Evolutionary conservation across 331 rosid genomes (phyloP).

Genomic region (Spiraea crenata): DNA sequence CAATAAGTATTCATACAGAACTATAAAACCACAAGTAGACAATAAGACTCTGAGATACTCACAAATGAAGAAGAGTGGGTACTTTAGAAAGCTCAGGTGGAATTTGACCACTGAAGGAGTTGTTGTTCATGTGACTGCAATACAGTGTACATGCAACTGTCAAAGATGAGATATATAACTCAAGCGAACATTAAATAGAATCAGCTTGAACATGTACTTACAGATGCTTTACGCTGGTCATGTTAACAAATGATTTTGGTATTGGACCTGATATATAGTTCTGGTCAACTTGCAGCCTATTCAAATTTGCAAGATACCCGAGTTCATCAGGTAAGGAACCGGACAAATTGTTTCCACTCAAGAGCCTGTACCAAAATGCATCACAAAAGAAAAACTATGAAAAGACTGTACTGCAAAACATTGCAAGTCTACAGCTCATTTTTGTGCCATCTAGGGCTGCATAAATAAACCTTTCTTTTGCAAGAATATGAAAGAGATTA

Average conservation of each 20-base stretch:
- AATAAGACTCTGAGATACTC: conserved; percentile 22
- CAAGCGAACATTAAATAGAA: background rate
- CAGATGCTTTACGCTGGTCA: conserved; percentile 37
- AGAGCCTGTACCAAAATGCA: conserved; percentile 34
- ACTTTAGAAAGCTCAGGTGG: conserved; percentile 40
- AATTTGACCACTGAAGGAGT: conserved; percentile 43
- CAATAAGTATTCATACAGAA: conserved; percentile 9
- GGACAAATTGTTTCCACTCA: conserved; percentile 43
- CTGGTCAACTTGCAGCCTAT: conserved; percentile 40
- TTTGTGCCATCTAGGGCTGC: no score
- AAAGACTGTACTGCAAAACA: background rate
- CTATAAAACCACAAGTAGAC: background rate
- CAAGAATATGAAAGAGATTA: no score
- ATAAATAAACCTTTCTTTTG: no score
- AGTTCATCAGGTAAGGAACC: conserved; percentile 49
- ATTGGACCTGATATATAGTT: conserved; percentile 41
- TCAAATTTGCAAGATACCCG: conserved; percentile 34
- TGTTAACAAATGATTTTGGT: conserved; percentile 44
- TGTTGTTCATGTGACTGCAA: conserved; percentile 55
- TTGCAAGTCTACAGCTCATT: background rate
- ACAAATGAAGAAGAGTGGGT: conserved; percentile 39
- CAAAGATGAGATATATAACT: conserved; percentile 6
- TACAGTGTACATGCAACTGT: background rate
- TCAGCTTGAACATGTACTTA: conserved; percentile 22
- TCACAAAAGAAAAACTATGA: background rate